phyloP scores from a whole-genome alignment of 352 stramenopile species.

The Globisporangium nagaii region DNA sequence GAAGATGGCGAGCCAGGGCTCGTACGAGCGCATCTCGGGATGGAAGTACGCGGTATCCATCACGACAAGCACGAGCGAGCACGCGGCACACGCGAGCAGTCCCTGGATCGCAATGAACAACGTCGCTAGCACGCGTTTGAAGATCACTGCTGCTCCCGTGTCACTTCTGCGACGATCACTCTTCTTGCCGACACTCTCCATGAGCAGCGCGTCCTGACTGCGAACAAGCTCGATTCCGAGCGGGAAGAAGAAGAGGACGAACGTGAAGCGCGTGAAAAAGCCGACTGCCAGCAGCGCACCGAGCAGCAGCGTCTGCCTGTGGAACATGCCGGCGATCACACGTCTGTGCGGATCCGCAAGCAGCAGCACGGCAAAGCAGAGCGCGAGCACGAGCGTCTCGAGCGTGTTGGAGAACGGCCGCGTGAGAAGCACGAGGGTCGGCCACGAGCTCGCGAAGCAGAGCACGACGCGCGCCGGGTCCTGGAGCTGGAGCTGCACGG shows the following conservation, averaged over 20 bases:
- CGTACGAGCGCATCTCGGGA: slow-evolving; percentile 11
- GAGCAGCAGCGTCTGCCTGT: slow-evolving; percentile 54
- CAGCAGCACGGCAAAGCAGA: slow-evolving; percentile 47
- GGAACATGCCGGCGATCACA: slow-evolving; percentile 21
- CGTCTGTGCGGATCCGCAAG: slow-evolving; percentile 39
- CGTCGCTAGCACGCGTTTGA: slow-evolving; percentile 18
- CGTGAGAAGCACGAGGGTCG: slow-evolving; percentile 54
- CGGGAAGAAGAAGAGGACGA: slow-evolving; percentile 76
- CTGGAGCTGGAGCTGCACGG: slow-evolving; percentile 19
- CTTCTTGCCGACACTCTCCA: slow-evolving; percentile 21
- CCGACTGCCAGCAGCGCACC: slow-evolving; percentile 59
- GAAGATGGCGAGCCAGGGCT: background rate
- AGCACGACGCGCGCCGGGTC: slow-evolving; percentile 26
- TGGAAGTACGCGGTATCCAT: slow-evolving; percentile 64
- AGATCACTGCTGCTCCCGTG: background rate
- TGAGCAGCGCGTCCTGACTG: slow-evolving; percentile 37
- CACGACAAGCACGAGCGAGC: slow-evolving; percentile 23
- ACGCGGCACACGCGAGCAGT: slow-evolving; percentile 35
- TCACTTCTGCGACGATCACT: slow-evolving; percentile 11
- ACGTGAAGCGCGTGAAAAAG: slow-evolving; percentile 82
- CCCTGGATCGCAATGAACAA: slow-evolving; percentile 34
- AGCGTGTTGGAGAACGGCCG: slow-evolving; percentile 80
- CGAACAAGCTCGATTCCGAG: slow-evolving; percentile 60
- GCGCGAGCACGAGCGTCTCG: slow-evolving; percentile 58
- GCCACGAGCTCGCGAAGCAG: slow-evolving; percentile 66